phyloP scores from a whole-genome alignment of 2,329 filamentous ascomycete genomes.

The Fusarium sp. region DNA sequence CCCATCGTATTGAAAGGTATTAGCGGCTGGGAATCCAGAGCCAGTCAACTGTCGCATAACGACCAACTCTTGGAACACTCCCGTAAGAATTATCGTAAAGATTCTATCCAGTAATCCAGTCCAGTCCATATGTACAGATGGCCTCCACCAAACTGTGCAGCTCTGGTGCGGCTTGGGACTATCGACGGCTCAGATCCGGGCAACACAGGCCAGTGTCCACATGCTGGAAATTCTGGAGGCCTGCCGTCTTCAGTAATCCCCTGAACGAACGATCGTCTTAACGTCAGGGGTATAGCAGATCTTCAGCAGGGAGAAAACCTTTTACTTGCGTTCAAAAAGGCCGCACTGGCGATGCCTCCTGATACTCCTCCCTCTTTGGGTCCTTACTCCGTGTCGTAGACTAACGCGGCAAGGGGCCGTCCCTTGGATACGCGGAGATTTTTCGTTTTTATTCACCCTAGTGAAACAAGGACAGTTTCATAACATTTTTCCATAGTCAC shows the following conservation, averaged over 20 bases:
- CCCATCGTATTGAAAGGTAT: conserved; percentile 36
- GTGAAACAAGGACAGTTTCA: conserved; percentile 43
- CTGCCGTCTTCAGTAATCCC: conserved; percentile 31
- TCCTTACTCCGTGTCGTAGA: conserved; percentile 17
- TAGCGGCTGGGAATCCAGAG: conserved; percentile 33
- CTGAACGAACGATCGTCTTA: conserved; percentile 31
- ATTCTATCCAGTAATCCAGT: conserved; percentile 4
- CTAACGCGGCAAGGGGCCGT: conserved; percentile 7
- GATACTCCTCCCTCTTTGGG: conserved; percentile 30
- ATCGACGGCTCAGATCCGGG: conserved; percentile 24
- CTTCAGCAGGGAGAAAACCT: conserved; percentile 19
- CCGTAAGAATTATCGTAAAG: conserved; percentile 17
- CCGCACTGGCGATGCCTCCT: conserved; percentile 27
- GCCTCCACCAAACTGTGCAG: conserved; percentile 11
- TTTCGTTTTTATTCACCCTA: conserved; percentile 15
- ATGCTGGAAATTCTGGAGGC: conserved; percentile 23
- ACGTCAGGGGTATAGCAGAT: conserved; percentile 34
- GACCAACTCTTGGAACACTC: conserved; percentile 39
- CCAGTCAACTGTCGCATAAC: conserved; percentile 36
- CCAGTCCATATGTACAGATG: conserved; percentile 4
- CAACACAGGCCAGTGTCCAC: conserved; percentile 12
- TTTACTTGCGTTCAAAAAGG: conserved; percentile 15
- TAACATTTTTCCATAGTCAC: conserved; percentile 13
- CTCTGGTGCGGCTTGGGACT: conserved; percentile 23
- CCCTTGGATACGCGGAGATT: conserved; percentile 11